Evolutionary conservation across 192 early-diverging fungal species (phyloP), one percentile per base, ranked within the genome.

Genomic region (Mortierella alpina): DNA sequence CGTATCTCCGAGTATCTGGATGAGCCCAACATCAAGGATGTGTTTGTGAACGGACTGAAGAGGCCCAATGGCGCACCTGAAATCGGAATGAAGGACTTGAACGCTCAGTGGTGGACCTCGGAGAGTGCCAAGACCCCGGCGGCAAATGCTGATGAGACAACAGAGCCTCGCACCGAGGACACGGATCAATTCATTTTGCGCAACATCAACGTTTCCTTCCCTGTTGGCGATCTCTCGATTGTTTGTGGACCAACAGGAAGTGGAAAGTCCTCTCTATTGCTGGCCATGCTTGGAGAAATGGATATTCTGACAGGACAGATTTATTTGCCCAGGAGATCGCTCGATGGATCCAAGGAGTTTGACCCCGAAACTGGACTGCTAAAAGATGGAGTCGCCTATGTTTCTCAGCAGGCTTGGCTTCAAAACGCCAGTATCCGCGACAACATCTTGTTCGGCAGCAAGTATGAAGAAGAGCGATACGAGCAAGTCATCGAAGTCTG

Each of bases 271-370:
- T 89, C 89, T 11, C 73, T 96, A 18, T 73, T 95, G 22, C 46
- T 89, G 40, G 93, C 93, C 18, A 86, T 95, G 52, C 75, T 95
- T 5, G 94, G 93, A 45, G 94, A 95, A 72, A 94, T 97, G 90
- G 75, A 77, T 59, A 45, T 83, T 13, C 60, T 83, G 42, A 41
- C 51, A 10, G 82, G 82, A 6, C 53, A 72, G 3, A 70, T 83
- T 22, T 78, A 58, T n/a, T 47, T 83, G 15, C 82, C 82, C 3
- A 42, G 75, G 40, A 68, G 82, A 63, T 69, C 73, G 7, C 59
- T 77, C 17, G 63, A 75, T 58, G 68, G 64, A 9, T 46, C 70
- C 45, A 70, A 47, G 45, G 66, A 72, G 15, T 63, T 67, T 15
- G 82, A 78, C 52, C 83, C 83, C 45, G 69, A 53, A 18, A 72